These are phyloP conservation scores for Breynia disticha DNA, from an alignment of 441 rosid genomes.

Conservation along the genomic window DNA sequence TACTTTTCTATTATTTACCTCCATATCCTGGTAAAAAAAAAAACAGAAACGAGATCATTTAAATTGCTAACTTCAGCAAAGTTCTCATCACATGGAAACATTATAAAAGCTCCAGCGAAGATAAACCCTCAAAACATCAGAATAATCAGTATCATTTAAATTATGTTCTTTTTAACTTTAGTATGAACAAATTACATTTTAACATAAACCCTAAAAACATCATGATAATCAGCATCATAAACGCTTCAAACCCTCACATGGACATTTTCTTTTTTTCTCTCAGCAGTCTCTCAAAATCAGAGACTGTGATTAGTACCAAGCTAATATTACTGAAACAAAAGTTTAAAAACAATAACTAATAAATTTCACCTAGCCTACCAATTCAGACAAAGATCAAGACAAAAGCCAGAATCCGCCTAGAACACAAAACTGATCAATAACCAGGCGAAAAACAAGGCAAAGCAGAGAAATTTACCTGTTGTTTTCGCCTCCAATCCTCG, in stretches of 20 bases:
- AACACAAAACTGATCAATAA: not conserved
- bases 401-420: not conserved
- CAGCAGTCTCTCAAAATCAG: too few relatives aligned
- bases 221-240: too few relatives aligned
- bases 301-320: too few relatives aligned
- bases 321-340: too few relatives aligned
- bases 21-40: conserved; percentile 45
- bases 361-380: too few relatives aligned
- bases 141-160: too few relatives aligned
- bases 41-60: not conserved
- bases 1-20: conserved; percentile 67
- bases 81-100: not conserved
- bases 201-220: too few relatives aligned
- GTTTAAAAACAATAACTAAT: too few relatives aligned
- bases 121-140: not conserved
- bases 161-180: too few relatives aligned
- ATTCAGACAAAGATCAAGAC: not conserved
- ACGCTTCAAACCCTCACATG: too few relatives aligned
- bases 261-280: too few relatives aligned
- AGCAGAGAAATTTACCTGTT: conserved; percentile 43
- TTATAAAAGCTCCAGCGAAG: not conserved
- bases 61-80: not conserved
- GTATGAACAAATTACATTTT: too few relatives aligned
- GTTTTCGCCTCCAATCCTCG: conserved; percentile 75
- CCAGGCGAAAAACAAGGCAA: conserved; percentile 3